Evolutionary conservation across 1,139 yeast species (phyloP).

Genomic region (Sugiyamaella paludigena): DNA sequence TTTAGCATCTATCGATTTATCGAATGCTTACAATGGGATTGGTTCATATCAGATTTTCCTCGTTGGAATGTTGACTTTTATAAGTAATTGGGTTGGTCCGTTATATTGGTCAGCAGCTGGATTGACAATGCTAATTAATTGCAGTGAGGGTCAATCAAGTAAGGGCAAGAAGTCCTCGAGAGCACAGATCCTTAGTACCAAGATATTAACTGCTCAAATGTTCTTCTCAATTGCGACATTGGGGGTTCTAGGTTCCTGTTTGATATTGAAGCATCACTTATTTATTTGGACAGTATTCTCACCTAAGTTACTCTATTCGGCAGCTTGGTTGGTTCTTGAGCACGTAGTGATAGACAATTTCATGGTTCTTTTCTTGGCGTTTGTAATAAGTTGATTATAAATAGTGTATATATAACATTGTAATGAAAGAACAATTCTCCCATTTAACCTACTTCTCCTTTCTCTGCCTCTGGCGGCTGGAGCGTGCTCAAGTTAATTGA

Average conservation of each 20-base stretch:
- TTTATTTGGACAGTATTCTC: slow-evolving; percentile 98
- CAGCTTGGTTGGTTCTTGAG: slow-evolving; percentile 59
- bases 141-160: slow-evolving; percentile 1
- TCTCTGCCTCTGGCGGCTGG: slow-evolving; percentile 2
- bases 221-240: slow-evolving; percentile 63
- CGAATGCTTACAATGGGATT: slow-evolving; percentile 91
- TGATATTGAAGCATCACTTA: slow-evolving; percentile 72
- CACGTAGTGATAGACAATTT: slow-evolving; percentile 30
- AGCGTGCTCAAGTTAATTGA: too few species aligned
- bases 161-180: slow-evolving; percentile 26
- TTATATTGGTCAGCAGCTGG: slow-evolving; percentile 74
- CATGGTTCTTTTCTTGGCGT: slow-evolving; percentile 24
- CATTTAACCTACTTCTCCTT: too few species aligned
- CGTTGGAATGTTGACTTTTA: slow-evolving; percentile 76
- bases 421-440: slow-evolving; percentile 11
- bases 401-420: slow-evolving; percentile 10
- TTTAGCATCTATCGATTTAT: slow-evolving; percentile 81
- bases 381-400: slow-evolving; percentile 3
- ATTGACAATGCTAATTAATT: slow-evolving; percentile 46
- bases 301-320: slow-evolving; percentile 80
- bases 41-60: slow-evolving; percentile 61
- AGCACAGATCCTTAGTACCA: slow-evolving; percentile 32
- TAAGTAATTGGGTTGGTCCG: slow-evolving; percentile 82
- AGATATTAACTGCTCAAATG: slow-evolving; percentile 37
- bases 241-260: slow-evolving; percentile 64